phyloP scores from a whole-genome alignment of 164 flowering plant genomes.

The Vitis rotundifolia region DNA sequence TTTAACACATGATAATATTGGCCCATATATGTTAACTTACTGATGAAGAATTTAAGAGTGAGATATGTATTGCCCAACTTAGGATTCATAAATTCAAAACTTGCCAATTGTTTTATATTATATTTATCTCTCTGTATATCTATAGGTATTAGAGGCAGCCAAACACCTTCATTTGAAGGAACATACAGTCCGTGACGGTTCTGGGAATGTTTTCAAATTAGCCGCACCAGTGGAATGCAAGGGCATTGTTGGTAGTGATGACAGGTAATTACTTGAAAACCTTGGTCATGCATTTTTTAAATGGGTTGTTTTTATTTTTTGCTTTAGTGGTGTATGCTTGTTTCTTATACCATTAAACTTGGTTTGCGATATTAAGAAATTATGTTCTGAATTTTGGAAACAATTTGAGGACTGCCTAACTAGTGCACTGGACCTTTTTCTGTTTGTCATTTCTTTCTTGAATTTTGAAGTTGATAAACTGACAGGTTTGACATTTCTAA shows the following conservation, averaged over 20 bases:
- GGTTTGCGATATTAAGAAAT: too few relatives aligned
- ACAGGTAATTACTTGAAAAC: conserved; percentile 50
- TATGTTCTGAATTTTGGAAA: too few relatives aligned
- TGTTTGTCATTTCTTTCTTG: not conserved
- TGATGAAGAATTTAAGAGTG: too few relatives aligned
- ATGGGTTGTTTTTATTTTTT: not conserved
- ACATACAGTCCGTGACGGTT: conserved; percentile 79
- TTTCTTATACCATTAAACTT: not conserved
- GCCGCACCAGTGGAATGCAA: conserved; percentile 99
- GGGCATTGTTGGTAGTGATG: conserved; percentile 99
- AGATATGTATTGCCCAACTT: too few relatives aligned
- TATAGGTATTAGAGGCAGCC: conserved; percentile 92
- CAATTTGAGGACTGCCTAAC: too few relatives aligned
- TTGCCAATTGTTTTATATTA: not conserved
- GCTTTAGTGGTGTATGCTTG: not conserved
- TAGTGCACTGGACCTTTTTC: not conserved
- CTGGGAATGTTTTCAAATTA: conserved; percentile 72
- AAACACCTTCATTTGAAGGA: conserved; percentile 94
- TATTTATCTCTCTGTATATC: not conserved
- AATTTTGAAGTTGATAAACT: too few relatives aligned
- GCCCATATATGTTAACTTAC: too few relatives aligned
- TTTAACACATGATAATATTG: too few relatives aligned
- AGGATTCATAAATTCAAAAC: not conserved
- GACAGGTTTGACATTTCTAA: too few relatives aligned
- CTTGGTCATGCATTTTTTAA: not conserved